Evolutionary conservation across 2,329 filamentous ascomycete genomes (phyloP).

Genomic region (Cladosporium austrohemisphaericum): DNA sequence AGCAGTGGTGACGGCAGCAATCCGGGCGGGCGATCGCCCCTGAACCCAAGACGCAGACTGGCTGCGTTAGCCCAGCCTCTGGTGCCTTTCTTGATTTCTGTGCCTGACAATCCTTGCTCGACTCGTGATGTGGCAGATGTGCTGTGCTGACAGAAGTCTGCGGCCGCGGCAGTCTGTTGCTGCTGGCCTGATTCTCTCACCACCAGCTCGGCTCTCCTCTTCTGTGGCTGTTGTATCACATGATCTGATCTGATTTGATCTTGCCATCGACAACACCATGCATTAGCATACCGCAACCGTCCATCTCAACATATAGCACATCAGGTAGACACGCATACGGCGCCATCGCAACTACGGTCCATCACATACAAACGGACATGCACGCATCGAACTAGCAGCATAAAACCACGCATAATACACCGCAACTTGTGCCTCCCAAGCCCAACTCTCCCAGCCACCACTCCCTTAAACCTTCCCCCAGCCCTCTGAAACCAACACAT

Average conservation of each 20-base stretch:
- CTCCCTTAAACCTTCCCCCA: background rate
- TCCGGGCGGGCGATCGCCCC: slow-evolving; percentile 6
- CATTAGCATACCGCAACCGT: too few relatives aligned
- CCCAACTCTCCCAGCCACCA: slow-evolving; percentile 5
- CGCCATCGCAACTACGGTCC: too few relatives aligned
- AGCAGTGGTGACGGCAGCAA: background rate
- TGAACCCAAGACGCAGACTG: slow-evolving; percentile 8
- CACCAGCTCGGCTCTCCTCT: background rate
- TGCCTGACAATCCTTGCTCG: slow-evolving; percentile 13
- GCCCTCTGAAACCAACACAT: slow-evolving; percentile 13
- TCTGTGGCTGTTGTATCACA: background rate
- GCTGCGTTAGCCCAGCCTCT: slow-evolving; percentile 10
- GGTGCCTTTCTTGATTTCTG: slow-evolving; percentile 12
- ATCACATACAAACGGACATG: too few relatives aligned
- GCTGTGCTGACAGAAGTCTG: slow-evolving; percentile 9
- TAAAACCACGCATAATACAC: too few relatives aligned
- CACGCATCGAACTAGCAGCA: too few relatives aligned
- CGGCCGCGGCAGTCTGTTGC: background rate
- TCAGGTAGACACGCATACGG: too few relatives aligned
- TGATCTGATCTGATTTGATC: too few relatives aligned
- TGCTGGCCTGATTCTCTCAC: background rate
- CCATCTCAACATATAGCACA: too few relatives aligned
- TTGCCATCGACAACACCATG: too few relatives aligned
- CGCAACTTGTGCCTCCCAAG: too few relatives aligned
- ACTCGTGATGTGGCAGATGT: background rate